phyloP scores from a whole-genome alignment of 2,329 filamentous ascomycete species.

The Fusarium vanettenii region DNA sequence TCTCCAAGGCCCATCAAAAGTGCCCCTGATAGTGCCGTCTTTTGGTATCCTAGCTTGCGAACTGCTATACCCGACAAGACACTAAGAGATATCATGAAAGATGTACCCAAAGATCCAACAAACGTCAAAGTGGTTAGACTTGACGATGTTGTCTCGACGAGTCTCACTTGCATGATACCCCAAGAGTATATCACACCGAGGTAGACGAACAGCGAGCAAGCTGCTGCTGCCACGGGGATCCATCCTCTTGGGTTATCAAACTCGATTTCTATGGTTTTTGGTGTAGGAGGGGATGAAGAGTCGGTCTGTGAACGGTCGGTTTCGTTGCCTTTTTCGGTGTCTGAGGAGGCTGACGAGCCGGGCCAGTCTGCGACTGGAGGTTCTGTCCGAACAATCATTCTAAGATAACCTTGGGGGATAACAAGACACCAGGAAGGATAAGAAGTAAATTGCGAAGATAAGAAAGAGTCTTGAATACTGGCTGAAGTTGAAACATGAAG shows the following conservation, averaged over 20 bases:
- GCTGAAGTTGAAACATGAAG: not conserved
- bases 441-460: not conserved
- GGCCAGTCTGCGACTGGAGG: not conserved
- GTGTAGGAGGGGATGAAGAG: not conserved
- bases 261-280: not conserved
- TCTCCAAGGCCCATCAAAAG: slow-evolving; percentile 46
- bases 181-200: slow-evolving; percentile 48
- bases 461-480: not conserved
- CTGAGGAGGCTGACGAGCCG: slow-evolving; percentile 1
- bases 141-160: slow-evolving; percentile 39
- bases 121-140: slow-evolving; percentile 44
- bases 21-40: slow-evolving; percentile 36
- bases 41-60: slow-evolving; percentile 37
- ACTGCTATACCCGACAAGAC: slow-evolving; percentile 33
- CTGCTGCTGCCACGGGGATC: slow-evolving; percentile 31
- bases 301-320: slow-evolving; percentile 1
- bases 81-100: slow-evolving; percentile 43
- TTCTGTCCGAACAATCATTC: not conserved
- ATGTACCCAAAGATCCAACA: slow-evolving; percentile 44
- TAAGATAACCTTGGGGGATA: not conserved
- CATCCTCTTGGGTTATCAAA: slow-evolving; percentile 32
- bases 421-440: not conserved
- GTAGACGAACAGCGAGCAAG: slow-evolving; percentile 43
- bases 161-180: slow-evolving; percentile 46
- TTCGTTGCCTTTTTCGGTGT: slow-evolving; percentile 26